Percentiles rank a stretch among this genome's conserved stretches.
These are phyloP conservation scores for Solanum clarkiae DNA, from an alignment of 257 asterid species.

Conservation along the genomic window DNA sequence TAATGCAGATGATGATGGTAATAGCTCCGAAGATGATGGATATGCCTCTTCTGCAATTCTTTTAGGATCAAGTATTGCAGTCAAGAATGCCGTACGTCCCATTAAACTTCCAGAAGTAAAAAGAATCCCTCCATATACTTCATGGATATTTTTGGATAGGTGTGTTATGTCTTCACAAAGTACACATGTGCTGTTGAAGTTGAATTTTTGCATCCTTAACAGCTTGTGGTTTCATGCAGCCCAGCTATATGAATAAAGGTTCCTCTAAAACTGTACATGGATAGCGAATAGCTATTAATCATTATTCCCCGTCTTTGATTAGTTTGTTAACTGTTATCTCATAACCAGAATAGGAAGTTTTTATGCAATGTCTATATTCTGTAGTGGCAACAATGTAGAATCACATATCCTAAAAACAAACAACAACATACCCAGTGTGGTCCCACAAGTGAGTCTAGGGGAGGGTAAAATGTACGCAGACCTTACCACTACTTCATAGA, in stretches of 20 bases:
- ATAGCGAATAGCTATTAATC: background rate
- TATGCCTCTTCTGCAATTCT: conserved; percentile 88
- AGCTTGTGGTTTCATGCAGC: background rate
- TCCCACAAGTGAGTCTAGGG: too few species aligned
- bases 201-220: background rate
- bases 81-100: conserved; percentile 94
- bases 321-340: background rate
- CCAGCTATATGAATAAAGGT: background rate
- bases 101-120: conserved; percentile 69
- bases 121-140: conserved; percentile 67
- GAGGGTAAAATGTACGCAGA: too few species aligned
- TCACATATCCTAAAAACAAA: background rate
- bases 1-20: conserved; percentile 52
- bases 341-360: background rate
- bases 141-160: conserved; percentile 98
- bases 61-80: conserved; percentile 94
- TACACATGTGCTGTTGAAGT: background rate
- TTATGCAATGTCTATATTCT: background rate
- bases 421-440: too few species aligned
- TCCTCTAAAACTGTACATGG: background rate
- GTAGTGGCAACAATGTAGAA: background rate
- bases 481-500: too few species aligned
- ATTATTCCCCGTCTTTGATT: background rate
- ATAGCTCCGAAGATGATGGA: conserved; percentile 79
- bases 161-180: conserved; percentile 11